Evolutionary conservation across 441 rosid genomes (phyloP).

Genomic region (Gossypium trilobum): DNA sequence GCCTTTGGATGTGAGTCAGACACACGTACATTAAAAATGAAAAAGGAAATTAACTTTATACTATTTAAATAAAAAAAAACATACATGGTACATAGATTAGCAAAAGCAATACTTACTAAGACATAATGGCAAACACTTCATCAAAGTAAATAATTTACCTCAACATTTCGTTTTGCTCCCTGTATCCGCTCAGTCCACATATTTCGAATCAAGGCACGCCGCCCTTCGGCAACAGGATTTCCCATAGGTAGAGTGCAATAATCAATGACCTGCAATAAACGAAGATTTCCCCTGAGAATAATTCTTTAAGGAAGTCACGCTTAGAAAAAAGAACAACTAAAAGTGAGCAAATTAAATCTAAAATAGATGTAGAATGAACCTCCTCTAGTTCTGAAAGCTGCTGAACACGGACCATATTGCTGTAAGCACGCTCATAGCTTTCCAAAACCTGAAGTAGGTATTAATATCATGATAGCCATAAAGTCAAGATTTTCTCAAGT

Average conservation of each 20-base stretch:
- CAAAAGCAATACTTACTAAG: not conserved
- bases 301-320: not conserved
- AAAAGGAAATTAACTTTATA: not conserved
- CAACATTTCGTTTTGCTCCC: slow-evolving; percentile 94
- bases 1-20: no score
- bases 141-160: slow-evolving; percentile 40
- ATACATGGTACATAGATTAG: not conserved
- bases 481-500: no score
- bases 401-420: slow-evolving; percentile 97
- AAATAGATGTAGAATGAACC: slow-evolving; percentile 37
- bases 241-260: slow-evolving; percentile 83
- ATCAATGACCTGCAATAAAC: slow-evolving; percentile 69
- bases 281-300: not conserved
- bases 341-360: slow-evolving; percentile 14
- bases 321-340: slow-evolving; percentile 13
- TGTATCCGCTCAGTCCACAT: slow-evolving; percentile 99
- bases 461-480: slow-evolving; percentile 11
- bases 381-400: slow-evolving; percentile 96
- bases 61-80: not conserved
- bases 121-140: not conserved
- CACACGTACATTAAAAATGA: not conserved
- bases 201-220: slow-evolving; percentile 84
- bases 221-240: slow-evolving; percentile 75
- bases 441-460: slow-evolving; percentile 67
- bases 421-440: slow-evolving; percentile 97